Evolutionary conservation across 768 basidiomycete species (phyloP), one percentile per base, ranked within the genome.

Genomic region (Leccinum imitatum): DNA sequence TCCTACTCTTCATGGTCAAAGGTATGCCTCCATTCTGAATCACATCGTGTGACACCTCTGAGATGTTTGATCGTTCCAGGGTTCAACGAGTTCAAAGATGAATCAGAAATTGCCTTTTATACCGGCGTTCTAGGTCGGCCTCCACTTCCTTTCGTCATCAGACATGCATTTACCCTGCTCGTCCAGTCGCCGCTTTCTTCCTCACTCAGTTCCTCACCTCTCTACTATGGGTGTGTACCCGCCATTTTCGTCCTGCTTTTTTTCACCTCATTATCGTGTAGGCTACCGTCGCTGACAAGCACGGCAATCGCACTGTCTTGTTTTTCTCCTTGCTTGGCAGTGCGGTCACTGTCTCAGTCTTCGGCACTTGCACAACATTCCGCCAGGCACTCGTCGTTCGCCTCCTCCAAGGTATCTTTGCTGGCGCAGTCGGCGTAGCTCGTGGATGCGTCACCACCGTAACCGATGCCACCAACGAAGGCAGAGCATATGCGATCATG

Each of bases 121-220:
- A 91, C 91, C 0, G 94, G 94, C 44, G 80, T 94, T 60, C 80
- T 95, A 37, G 90, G 89, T 91, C 63, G 56, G 79, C 69, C 7
- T 14, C 7, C n/a, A 27, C 50, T 46, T 57, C 37, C 54, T 58
- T 68, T 59, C 62, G 64, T 59, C 56, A 50, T 33, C 31, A 15
- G 51, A 47, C n/a, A 37, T 27, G 23, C 48, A 25, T 65, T 68
- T 59, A 68, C 54, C 54, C 31, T 48, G 35, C 47, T 19, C 30
- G 3, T 53, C 31, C 60, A 90, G 91, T 92, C 27, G 83, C 91
- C 39, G 85, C 84, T 3, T 94, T 95, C 76, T 98, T 98, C 79
- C 78, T 97, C 66, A 94, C 95, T 2, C 97, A 99, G 69, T 98
- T 98, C 75, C 76, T 96, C 31, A 98, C 96, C 1, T 95, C 93